These are phyloP conservation scores for Globisporangium emineosum DNA, from an alignment of 352 stramenopile species.

Conservation along the genomic window DNA sequence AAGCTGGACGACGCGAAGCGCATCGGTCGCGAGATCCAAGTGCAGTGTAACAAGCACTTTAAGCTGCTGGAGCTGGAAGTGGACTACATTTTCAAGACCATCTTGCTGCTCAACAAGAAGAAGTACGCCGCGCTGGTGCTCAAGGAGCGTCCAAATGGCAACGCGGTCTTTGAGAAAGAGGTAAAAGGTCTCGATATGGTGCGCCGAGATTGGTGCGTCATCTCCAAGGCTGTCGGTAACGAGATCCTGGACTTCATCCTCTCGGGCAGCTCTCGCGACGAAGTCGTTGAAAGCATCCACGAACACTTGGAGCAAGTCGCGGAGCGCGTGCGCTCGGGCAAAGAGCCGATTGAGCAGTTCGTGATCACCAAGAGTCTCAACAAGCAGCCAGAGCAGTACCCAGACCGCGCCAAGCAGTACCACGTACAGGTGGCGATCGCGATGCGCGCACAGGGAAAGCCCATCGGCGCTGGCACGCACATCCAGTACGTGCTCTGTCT, in stretches of 20 bases:
- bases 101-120: constrained; percentile 99
- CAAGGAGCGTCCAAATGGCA: constrained; percentile 68
- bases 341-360: constrained; percentile 96
- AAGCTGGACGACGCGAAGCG: constrained; percentile 92
- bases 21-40: constrained; percentile 94
- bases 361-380: constrained; percentile 99
- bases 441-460: constrained; percentile 93
- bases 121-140: constrained; percentile 99
- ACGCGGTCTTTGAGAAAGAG: constrained; percentile 92
- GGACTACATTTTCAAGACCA: constrained; percentile 99
- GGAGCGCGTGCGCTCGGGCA: constrained; percentile 91
- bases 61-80: constrained; percentile 99
- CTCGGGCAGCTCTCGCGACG: constrained; percentile 91
- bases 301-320: constrained; percentile 93
- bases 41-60: constrained; percentile 99
- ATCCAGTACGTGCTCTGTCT: constrained; percentile 98
- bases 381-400: constrained; percentile 98
- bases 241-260: constrained; percentile 98
- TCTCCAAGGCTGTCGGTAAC: constrained; percentile 96
- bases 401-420: constrained; percentile 94
- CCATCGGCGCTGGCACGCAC: constrained; percentile 97
- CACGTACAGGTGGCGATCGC: constrained; percentile 98
- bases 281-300: constrained; percentile 96
- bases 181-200: constrained; percentile 99
- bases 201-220: constrained; percentile 97